Base-by-base conservation (phyloP, 2,329 filamentous ascomycete species). In the Eutypella sp. region DNA sequence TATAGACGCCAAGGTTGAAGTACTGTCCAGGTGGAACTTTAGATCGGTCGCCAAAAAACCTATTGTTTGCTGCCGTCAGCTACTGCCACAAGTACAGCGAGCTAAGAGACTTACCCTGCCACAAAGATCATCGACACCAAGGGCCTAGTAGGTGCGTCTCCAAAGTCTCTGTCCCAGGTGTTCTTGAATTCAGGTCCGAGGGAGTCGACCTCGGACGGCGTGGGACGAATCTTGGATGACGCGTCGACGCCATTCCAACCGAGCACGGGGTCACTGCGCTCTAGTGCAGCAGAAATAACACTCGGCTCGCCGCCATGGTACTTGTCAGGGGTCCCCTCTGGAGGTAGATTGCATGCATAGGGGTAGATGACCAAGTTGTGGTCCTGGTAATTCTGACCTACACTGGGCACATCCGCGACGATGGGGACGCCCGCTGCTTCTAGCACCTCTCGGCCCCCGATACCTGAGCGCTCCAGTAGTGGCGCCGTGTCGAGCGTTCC, bases 381-480 rank as follows among this genome's bases (percentile, higher is more conserved):
- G 50, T 75, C 72, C 53, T 73, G 70, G 47, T 73, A 71, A 40
- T 70, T 63, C 34, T 66, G 61, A 13, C 73, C 73, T 5, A 76
- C 72, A n/a, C 68, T 67, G 3, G 67, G 64, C 11, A 74, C 56
- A 44, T 71, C 63, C n/a, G 67, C 57, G 5, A 71, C 53, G 7
- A 67, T 57, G 4, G 48, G 46, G 15, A 51, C 31, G 2, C 41
- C 40, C 16, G 67, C 61, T 27, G 61, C 61, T 38, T 64, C 57
- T 5, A 78, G 64, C 11, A 76, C 58, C 19, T 67, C 59, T 13
- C 65, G 62, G 38, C 71, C 66, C 31, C 69, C 72, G 7, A 78
- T 54, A 25, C 74, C 74, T 16, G 73, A 76, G 23, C 74, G 65
- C 53, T 78, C 73, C 2, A 78, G 65, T 19, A 77, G 64, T 4